These are phyloP conservation scores for Pyrenophora tritici-repentis DNA, from an alignment of 2,329 filamentous ascomycete genomes.

Conservation along the genomic window DNA sequence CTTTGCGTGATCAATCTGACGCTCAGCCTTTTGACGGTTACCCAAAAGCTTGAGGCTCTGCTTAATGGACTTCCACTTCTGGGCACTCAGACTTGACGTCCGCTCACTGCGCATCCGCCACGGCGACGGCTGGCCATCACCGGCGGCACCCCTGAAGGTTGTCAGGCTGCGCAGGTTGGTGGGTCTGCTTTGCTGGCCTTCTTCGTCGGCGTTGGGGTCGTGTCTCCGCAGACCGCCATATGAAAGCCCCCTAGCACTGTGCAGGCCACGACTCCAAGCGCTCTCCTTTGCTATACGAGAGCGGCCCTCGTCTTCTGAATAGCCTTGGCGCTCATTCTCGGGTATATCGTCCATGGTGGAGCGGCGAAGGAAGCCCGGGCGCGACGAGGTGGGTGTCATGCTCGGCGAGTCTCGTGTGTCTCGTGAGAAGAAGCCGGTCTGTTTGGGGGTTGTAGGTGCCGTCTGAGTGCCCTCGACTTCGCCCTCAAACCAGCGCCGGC, in stretches of 20 bases:
- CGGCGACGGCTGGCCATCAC: slow-evolving; percentile 48
- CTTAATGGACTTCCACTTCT: slow-evolving; percentile 93
- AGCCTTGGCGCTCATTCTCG: slow-evolving; percentile 53
- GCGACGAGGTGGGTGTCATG: slow-evolving; percentile 35
- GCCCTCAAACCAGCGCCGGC: slow-evolving; percentile 59
- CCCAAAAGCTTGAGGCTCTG: slow-evolving; percentile 79
- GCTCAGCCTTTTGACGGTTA: slow-evolving; percentile 80
- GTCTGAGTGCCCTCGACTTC: slow-evolving; percentile 61
- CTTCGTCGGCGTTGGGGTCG: slow-evolving; percentile 39
- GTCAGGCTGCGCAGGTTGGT: slow-evolving; percentile 54
- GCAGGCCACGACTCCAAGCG: slow-evolving; percentile 53
- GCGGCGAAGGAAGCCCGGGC: slow-evolving; percentile 58
- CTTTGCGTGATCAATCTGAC: slow-evolving; percentile 87
- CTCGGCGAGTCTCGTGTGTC: slow-evolving; percentile 50
- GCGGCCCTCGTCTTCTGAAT: slow-evolving; percentile 58
- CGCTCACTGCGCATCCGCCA: slow-evolving; percentile 54
- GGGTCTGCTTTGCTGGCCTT: slow-evolving; percentile 48
- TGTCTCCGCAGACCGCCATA: slow-evolving; percentile 48
- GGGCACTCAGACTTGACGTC: slow-evolving; percentile 60
- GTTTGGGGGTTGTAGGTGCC: slow-evolving; percentile 68
- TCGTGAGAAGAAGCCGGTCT: slow-evolving; percentile 57
- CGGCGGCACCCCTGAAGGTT: slow-evolving; percentile 48
- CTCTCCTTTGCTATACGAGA: slow-evolving; percentile 53
- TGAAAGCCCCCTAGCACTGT: slow-evolving; percentile 55
- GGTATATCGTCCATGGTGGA: slow-evolving; percentile 56